Base-by-base conservation (phyloP, 306 rosid genomes). In the Prinsepia uniflora region DNA sequence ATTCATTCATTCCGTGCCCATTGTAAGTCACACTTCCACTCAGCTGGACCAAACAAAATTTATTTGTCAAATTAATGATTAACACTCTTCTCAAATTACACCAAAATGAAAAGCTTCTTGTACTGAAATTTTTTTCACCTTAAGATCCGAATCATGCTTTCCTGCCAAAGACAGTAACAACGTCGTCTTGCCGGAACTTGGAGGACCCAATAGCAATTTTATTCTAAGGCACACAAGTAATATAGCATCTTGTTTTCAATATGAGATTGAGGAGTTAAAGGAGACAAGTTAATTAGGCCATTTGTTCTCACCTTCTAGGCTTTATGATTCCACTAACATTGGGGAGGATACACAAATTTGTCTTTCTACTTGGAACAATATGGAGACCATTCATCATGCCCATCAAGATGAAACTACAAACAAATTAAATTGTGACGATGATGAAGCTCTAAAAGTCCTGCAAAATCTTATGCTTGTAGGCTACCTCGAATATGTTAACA, bases 121-220 rank as follows among this genome's bases (percentile, higher is more conserved):
- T 39, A 18, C 17, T 41, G 22, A 39, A 42, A 59, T 7, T 62
- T 43, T 22, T 43, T 22, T 41, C 48, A 81, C 88, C 76, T 72
- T 72, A 36, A 84, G 46, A 45, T 48, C 40, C 20, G 68, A 65
- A 60, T 79, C 88, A 57, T 81, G 86, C 70, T 79, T 79, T 72
- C 88, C 88, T 0, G 88, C 86, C 70, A 84, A 67, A 76, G 86
- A 82, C 74, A 84, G 73, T 45, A 81, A 72, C 34, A 84, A 66
- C 3, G 88, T 84, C 53, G 85, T 84, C 71, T 84, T 84, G 34
- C 88, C 84, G 0, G 88, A 84, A 63, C 84, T 71, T n/a, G 88
- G 88, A 49, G 88, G 88, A 39, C 88, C 88, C 73, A 84, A 71
- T 3, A 84, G 75, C 80, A 84, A 68, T 76, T 86, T 57, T 81